These are phyloP conservation scores for Backusella luteola DNA, from an alignment of 192 early-diverging fungal genomes.

Conservation along the genomic window DNA sequence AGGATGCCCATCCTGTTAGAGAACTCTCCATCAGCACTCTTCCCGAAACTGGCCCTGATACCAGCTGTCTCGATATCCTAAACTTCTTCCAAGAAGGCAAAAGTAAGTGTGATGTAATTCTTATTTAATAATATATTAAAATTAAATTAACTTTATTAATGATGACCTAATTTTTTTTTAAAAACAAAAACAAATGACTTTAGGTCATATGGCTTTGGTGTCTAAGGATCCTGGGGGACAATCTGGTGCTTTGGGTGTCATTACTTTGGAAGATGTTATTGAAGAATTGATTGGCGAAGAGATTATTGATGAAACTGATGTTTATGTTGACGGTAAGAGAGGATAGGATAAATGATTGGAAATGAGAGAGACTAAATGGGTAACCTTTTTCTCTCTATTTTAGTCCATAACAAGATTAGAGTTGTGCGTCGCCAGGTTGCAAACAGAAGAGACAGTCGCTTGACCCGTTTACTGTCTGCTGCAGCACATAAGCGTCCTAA, in stretches of 20 bases:
- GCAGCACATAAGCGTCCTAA: slow-evolving; percentile 13
- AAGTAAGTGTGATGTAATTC: slow-evolving; percentile 34
- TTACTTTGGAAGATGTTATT: slow-evolving; percentile 82
- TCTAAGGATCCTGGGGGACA: slow-evolving; percentile 48
- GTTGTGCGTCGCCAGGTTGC: slow-evolving; percentile 48
- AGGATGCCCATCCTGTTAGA: slow-evolving; percentile 62
- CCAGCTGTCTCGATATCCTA: slow-evolving; percentile 70
- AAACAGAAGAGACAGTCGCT: slow-evolving; percentile 15
- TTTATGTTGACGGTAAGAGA: slow-evolving; percentile 24
- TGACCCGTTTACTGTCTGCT: slow-evolving; percentile 22
- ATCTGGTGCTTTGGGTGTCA: slow-evolving; percentile 62
- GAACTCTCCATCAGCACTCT: slow-evolving; percentile 53
- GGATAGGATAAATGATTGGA: neutral
- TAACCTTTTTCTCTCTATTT: slow-evolving; percentile 10
- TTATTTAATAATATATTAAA: neutral
- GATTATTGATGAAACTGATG: slow-evolving; percentile 30
- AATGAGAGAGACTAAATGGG: neutral
- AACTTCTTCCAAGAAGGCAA: slow-evolving; percentile 84
- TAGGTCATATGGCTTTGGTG: slow-evolving; percentile 73
- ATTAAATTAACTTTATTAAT: neutral
- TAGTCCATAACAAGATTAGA: slow-evolving; percentile 56
- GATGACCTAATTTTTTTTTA: neutral
- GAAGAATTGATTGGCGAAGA: slow-evolving; percentile 79
- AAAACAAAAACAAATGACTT: neutral
- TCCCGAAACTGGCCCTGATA: slow-evolving; percentile 54